Evolutionary conservation across 2,329 filamentous ascomycete species (phyloP), one percentile per base, ranked within the genome.

Genomic region (Neopestalotiopsis rosae): DNA sequence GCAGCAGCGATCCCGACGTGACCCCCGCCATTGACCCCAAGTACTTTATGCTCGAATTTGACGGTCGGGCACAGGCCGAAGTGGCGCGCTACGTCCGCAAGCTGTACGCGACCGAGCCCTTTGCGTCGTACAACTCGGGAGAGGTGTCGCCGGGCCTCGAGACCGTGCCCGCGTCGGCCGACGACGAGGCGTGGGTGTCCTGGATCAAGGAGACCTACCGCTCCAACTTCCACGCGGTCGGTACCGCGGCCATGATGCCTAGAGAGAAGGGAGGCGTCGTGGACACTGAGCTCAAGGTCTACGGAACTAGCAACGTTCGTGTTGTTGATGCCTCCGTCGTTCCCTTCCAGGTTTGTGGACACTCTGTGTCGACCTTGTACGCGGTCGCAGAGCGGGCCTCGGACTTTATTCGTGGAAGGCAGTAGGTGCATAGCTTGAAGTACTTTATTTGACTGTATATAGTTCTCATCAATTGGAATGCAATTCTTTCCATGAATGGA

Each of bases 351-450:
- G 82, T 62, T 78, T 84, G 73, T 83, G 82, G 70, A 1, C 79
- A 84, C 9, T 83, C 85, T 38, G 82, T 85, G 70, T 83, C 83
- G 70, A 81, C 81, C 1, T 81, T 87, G 4, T 87, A 87, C 70
- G 85, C 84, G 77, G 75, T 86, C 67, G 84, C 78, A 24, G 85
- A 87, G 75, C 84, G 82, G 73, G 72, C 73, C 0, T 30, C 57
- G 57, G 32, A 61, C 12, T 32, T 61, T 4, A 61, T 52, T 17
- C 45, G 45, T 1, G 45, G 45, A 52, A 52, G n/a, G n/a, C 45
- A n/a, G 6, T 52, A 52, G 5, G 9, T 6, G 6, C 5, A 10
- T 52, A 17, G 9, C 3, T 1, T 20, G 45, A 52, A 20, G 13
- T 20, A 28, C 0, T 38, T 38, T 38, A 7, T 1, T 38, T 38